Base-by-base conservation (phyloP, 2,329 filamentous ascomycete genomes). In the Fusarium pininemorale region DNA sequence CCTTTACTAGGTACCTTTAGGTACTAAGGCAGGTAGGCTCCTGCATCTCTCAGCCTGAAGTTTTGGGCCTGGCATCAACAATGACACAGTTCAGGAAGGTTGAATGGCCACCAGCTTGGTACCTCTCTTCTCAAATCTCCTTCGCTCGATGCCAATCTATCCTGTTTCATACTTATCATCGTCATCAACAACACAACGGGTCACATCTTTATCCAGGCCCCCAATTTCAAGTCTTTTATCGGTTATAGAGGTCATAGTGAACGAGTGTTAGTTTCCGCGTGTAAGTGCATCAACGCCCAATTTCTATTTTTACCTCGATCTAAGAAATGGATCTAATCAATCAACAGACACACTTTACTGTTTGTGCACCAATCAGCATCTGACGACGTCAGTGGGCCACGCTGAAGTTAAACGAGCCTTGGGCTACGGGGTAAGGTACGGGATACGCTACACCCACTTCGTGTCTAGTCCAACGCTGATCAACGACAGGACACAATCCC, bases 401-500 rank as follows among this genome's bases (percentile, higher is more conserved):
- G n/a, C 20, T 44, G 24, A 59, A 54, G 47, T 65, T 70, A 54
- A 39, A 65, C 67, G 39, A 65, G 66, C 42, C 50, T 51, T 51
- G 35, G 56, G 53, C 30, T 51, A 51, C 12, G 48, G 28, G 48
- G 48, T 4, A 50, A 50, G 47, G 28, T n/a, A 50, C 28, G 12
- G 48, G 48, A 32, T 51, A 26, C 48, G 26, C 64, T 59, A 64
- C 48, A 18, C 64, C 66, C 18, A 44, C 30, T 67, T 61, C 16
- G 66, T 65, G 67, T 70, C 58, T 69, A 71, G 64, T 66, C 30
- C 26, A 53, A 28, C 30, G 58, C 57, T 45, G 59, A 59, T 70
- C 66, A 64, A 70, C 51, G 58, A 70, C 60, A 66, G 35, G 44
- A 67, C 59, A 65, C 59, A 66, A 69, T 41, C 61, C 59, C 66